A percentile compares a stretch with the other conserved stretches of the same genome.
Evolutionary conservation across 495 filamentous ascomycete genomes (phyloP).

Genomic region (Neurospora sp.): DNA sequence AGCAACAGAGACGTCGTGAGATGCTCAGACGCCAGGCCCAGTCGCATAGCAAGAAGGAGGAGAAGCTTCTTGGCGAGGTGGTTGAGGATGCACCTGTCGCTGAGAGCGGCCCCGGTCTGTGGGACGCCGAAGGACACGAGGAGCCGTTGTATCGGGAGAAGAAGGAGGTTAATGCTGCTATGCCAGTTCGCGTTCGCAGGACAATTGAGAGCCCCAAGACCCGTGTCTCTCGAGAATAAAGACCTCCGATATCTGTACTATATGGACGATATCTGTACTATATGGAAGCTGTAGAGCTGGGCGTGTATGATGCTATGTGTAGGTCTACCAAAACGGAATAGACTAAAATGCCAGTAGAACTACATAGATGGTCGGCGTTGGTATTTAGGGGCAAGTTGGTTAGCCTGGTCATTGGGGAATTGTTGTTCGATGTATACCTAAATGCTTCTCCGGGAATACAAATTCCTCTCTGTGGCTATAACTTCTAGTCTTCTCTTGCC

Average conservation of each 20-base stretch:
- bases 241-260: not conserved
- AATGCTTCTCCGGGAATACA: not conserved
- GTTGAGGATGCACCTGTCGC: not conserved
- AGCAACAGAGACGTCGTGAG: conserved; percentile 6
- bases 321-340: not conserved
- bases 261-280: not conserved
- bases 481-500: not conserved
- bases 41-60: conserved; percentile 2
- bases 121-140: conserved; percentile 22
- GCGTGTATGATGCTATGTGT: not conserved
- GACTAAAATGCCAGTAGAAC: not conserved
- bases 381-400: not conserved
- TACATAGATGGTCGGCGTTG: not conserved
- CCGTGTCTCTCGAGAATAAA: not conserved
- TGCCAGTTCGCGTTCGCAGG: not conserved
- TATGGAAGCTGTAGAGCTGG: not conserved
- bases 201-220: not conserved
- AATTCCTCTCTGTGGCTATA: not conserved
- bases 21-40: conserved; percentile 13
- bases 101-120: conserved; percentile 10
- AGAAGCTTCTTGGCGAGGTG: conserved; percentile 9
- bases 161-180: not conserved
- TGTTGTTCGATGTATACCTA: not conserved
- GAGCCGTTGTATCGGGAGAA: conserved; percentile 16
- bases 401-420: not conserved